These are phyloP conservation scores for Chrysoporthe deuterocubensis DNA, from an alignment of 2,329 filamentous ascomycete genomes.

Conservation along the genomic window DNA sequence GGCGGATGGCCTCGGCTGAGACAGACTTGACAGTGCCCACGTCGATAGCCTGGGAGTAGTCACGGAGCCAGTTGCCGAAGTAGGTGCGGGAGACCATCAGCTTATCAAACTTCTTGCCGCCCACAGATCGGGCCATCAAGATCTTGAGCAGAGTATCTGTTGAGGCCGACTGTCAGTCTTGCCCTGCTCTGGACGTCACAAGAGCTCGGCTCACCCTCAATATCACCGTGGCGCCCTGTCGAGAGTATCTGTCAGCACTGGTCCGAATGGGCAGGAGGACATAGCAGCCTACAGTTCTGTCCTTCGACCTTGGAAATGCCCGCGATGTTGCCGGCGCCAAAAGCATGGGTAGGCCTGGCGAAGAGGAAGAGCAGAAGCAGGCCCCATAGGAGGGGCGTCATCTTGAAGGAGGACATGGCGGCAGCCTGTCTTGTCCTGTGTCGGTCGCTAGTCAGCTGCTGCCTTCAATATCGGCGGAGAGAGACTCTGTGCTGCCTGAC, in stretches of 20 bases:
- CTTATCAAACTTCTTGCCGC: constrained; percentile 82
- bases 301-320: constrained; percentile 80
- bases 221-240: constrained; percentile 82
- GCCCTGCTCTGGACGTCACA: neutral
- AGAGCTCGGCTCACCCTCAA: constrained; percentile 62
- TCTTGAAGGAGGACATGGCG: constrained; percentile 54
- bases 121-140: constrained; percentile 56
- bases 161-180: neutral
- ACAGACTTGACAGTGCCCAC: constrained; percentile 91
- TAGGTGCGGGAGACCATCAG: constrained; percentile 88
- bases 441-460: constrained; percentile 11
- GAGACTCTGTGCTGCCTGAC: neutral
- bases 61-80: constrained; percentile 93
- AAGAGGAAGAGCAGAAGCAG: constrained; percentile 68
- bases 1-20: constrained; percentile 86
- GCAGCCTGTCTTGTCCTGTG: constrained; percentile 11
- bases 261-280: neutral
- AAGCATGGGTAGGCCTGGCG: constrained; percentile 72
- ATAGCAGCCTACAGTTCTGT: constrained; percentile 67
- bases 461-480: neutral
- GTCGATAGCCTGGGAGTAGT: constrained; percentile 94
- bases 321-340: constrained; percentile 88
- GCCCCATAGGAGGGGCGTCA: constrained; percentile 56
- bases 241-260: constrained; percentile 1
- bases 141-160: constrained; percentile 74